Evolutionary conservation across 2,329 filamentous ascomycete genomes (phyloP), one percentile per base, ranked within the genome.

Genomic region (Magnaporthiopsis incrustans): DNA sequence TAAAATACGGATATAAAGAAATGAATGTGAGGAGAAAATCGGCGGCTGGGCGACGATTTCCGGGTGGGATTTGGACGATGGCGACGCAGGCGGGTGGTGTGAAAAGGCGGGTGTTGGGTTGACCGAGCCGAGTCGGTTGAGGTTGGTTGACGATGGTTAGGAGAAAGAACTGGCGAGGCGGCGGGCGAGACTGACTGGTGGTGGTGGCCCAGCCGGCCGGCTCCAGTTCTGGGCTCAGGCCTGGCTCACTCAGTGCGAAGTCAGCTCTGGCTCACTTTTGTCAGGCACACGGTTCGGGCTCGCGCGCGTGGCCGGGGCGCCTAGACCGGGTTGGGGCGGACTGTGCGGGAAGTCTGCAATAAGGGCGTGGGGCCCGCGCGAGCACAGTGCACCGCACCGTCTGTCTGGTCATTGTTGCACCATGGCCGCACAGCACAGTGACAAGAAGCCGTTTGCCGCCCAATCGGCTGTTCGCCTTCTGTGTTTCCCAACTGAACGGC

Each of bases 161-260:
- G 50, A 22, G 61, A 63, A 63, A 58, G 53, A 57, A 57, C 50
- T 63, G 61, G 61, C 53, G 32, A 58, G 32, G 61, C 32, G 60
- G 60, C 60, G 60, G 60, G 60, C 58, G 58, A 27, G 27, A 62
- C 30, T 30, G 27, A 30, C 27, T 30, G 27, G 33, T 35, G 33
- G 32, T 33, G 38, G 50, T 18, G 50, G 60, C 26, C 32, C 35
- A 44, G 30, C 25, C 25, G 58, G 58, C n/a, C 58, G 30, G 30
- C n/a, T 22, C 53, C 25, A 26, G 53, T 57, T 12, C 44, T 26
- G 30, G 30, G 59, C 59, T 50, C 59, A 44, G 33, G 50, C 14
- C 14, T 38, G 35, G 35, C 35, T 38, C 35, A 38, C 35, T 38
- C 14, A 38, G 35, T 38, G 35, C n/a, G 56, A 57, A 18, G n/a